Evolutionary conservation across 2,329 filamentous ascomycete species (phyloP), one percentile per base, ranked within the genome.

Genomic region (Colletotrichum sp.): DNA sequence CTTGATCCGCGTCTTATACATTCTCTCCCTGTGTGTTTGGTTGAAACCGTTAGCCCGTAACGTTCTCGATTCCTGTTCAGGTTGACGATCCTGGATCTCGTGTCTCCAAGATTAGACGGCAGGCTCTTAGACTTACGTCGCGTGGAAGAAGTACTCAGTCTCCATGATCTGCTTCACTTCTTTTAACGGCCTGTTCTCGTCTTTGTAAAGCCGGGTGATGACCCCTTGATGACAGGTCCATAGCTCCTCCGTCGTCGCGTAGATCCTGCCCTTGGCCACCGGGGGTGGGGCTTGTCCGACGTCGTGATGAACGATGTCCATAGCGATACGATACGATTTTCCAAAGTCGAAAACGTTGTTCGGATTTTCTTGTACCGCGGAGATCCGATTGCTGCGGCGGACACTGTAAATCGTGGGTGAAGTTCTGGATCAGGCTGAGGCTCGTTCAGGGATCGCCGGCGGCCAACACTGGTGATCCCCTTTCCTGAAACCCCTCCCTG

Each of bases 101-200:
- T 28, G 55, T 28, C 15, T 59, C 15, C 55, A 18, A 0, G 55
- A 0, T 0, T 18, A 0, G 13, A 59, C 55, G 13, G 24, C 24
- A 28, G 55, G 24, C 24, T 28, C 55, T 59, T 3, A 0, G 44
- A 52, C 44, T 0, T 52, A 73, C 71, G 65, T 63, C 0, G 65
- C 65, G 30, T 12, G 28, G 15, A 75, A 63, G 39, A 13, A 60
- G 12, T 71, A 72, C 8, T 75, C 60, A 9, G 36, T 8, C 26
- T 75, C 68, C 72, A 75, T 72, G 10, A 72, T 55, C 15, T 44
- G n/a, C 16, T 18, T 75, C 1, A 75, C 62, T 21, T 75, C 32
- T 8, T 67, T 75, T n/a, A 75, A 26, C 3, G 68, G 8, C 52
- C 15, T 71, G 6, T 62, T 72, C 12, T 75, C 62, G 3, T 52